Evolutionary conservation across 805 yeast genomes (phyloP).

Genomic region (Candida coleopterorum): DNA sequence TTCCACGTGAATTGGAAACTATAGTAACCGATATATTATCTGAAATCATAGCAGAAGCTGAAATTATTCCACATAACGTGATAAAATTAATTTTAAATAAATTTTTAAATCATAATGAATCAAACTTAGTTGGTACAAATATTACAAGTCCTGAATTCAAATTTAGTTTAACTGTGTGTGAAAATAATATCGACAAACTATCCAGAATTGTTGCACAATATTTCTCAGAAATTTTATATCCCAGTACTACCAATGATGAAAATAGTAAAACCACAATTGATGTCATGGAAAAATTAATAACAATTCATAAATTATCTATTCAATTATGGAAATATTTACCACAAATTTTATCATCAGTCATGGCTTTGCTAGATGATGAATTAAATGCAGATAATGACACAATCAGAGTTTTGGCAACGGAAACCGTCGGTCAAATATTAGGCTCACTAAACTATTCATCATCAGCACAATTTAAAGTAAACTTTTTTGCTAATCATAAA

Average conservation of each 20-base stretch:
- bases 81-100: slow-evolving; percentile 62
- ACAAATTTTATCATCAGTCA: slow-evolving; percentile 63
- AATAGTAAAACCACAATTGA: slow-evolving; percentile 15
- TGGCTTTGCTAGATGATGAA: slow-evolving; percentile 79
- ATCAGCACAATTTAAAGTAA: slow-evolving; percentile 40
- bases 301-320: slow-evolving; percentile 57
- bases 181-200: slow-evolving; percentile 64
- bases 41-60: slow-evolving; percentile 70
- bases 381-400: slow-evolving; percentile 63
- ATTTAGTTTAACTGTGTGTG: slow-evolving; percentile 64
- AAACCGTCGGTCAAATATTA: slow-evolving; percentile 65
- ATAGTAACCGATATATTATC: slow-evolving; percentile 66
- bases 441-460: slow-evolving; percentile 13
- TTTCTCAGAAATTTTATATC: slow-evolving; percentile 71
- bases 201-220: slow-evolving; percentile 73
- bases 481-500: slow-evolving; percentile 54
- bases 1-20: slow-evolving; percentile 53
- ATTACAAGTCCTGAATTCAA: slow-evolving; percentile 56
- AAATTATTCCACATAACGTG: slow-evolving; percentile 54
- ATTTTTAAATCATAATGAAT: slow-evolving; percentile 33
- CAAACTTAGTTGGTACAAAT: slow-evolving; percentile 3
- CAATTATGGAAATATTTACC: slow-evolving; percentile 79
- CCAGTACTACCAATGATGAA: slow-evolving; percentile 26
- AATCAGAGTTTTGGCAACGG: slow-evolving; percentile 64
- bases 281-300: slow-evolving; percentile 43